A percentile compares a stretch with the other conserved stretches of the same genome.
phyloP scores from a whole-genome alignment of 306 rosid genomes.

The Dalbergia cochinchinensis region DNA sequence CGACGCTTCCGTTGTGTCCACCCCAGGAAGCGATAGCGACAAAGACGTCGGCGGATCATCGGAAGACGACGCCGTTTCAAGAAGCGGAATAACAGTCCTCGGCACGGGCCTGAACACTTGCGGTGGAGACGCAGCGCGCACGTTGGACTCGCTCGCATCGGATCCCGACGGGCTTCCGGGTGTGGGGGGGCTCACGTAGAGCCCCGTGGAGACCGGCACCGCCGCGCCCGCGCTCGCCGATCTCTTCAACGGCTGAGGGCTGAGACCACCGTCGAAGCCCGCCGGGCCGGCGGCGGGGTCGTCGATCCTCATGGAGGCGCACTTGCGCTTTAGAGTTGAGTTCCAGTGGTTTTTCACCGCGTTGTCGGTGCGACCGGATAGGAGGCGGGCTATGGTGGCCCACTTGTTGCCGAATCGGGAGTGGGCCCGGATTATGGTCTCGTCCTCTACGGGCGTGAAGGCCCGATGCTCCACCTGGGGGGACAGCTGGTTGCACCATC shows the following conservation, averaged over 20 bases:
- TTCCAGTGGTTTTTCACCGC: conserved; percentile 99
- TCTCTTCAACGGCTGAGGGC: conserved; percentile 67
- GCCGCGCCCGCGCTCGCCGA: conserved; percentile 78
- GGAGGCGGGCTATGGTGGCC: conserved; percentile 93
- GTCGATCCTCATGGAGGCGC: conserved; percentile 47
- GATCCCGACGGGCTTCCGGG: conserved; percentile 91
- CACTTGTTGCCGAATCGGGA: conserved; percentile 94
- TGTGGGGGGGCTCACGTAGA: conserved; percentile 59
- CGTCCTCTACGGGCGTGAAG: conserved; percentile 85
- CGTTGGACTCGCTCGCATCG: conserved; percentile 87
- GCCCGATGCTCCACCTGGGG: conserved; percentile 97
- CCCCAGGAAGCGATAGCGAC: conserved; percentile 83
- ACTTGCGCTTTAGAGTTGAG: conserved; percentile 89
- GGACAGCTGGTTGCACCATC: conserved; percentile 97
- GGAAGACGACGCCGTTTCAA: conserved; percentile 54
- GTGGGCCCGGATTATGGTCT: conserved; percentile 79
- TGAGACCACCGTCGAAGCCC: conserved; percentile 31
- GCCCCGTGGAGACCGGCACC: conserved; percentile 63
- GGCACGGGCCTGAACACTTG: conserved; percentile 74
- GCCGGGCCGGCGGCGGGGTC: conserved; percentile 32
- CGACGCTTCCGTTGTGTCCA: conserved; percentile 51
- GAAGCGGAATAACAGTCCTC: conserved; percentile 56
- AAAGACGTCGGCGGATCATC: conserved; percentile 77
- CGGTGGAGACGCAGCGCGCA: conserved; percentile 47
- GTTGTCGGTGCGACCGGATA: conserved; percentile 93